Percentiles rank a stretch among this genome's conserved stretches.
phyloP scores from a whole-genome alignment of 345 rosid species.

The Sonneratia alba region DNA sequence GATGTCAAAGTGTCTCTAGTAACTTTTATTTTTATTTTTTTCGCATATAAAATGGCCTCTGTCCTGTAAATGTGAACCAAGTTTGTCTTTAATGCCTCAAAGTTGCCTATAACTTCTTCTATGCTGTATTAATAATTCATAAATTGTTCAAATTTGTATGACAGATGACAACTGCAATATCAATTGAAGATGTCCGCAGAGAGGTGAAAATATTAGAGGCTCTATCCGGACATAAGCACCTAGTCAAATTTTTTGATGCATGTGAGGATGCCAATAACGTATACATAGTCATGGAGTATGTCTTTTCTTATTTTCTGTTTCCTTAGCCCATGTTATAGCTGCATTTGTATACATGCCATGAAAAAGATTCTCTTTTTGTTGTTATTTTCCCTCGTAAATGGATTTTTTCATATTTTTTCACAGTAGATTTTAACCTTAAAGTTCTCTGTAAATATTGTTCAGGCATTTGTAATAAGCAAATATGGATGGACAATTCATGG shows the following conservation, averaged over 20 bases:
- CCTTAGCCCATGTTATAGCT: conserved; percentile 7
- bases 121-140: neutral
- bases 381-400: neutral
- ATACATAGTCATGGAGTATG: conserved; percentile 93
- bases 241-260: conserved; percentile 73
- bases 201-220: conserved; percentile 88
- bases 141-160: conserved; percentile 8
- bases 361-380: neutral
- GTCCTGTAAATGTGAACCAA: neutral
- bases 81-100: neutral
- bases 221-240: conserved; percentile 67
- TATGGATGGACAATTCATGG: neutral
- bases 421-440: neutral
- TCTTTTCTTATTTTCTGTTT: conserved; percentile 10
- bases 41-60: neutral
- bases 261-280: conserved; percentile 72
- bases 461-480: neutral
- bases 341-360: neutral
- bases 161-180: conserved; percentile 89
- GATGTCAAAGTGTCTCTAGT: neutral
- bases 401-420: neutral
- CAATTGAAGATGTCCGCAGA: conserved; percentile 88
- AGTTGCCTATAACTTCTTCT: neutral
- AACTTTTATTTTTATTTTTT: neutral
- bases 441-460: neutral